Evolutionary conservation across 148 eudicot genomes (phyloP), one percentile per base, ranked within the genome.

Genomic region (Vaccinium darrowii): DNA sequence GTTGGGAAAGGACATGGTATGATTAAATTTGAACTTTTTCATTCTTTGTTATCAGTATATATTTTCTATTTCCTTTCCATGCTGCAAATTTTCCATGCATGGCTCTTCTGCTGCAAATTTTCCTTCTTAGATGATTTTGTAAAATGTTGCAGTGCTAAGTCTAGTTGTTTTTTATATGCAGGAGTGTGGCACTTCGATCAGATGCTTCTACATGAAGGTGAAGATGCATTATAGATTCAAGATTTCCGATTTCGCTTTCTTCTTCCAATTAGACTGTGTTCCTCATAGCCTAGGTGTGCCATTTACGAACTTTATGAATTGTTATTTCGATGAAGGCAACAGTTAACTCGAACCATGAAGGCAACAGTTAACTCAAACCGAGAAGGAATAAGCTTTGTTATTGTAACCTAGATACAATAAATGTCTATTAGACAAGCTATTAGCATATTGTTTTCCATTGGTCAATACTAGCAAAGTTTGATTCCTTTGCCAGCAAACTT

Each of bases 161-260:
- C 25, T 49, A 3, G 14, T 27, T 27, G 30, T 21, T 54, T 52
- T 23, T 18, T 30, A 43, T 19, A 69, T 87, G 92, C 94, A 95
- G 98, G 98, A 67, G 95, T 95, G 33, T 95, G 98, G 98, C 97
- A 95, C 90, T 93, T 95, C 47, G 95, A 95, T 86, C 98, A 93
- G 87, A 87, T 85, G 91, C 93, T 94, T 62, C 94, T 92, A 72
- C 84, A 91, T 11, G 88, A 89, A 86, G 91, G 86, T 36, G 86
- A 80, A 36, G 87, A 51, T 49, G 90, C 87, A 62, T 58, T 58
- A 3, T 58, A 19, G 0, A 15, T 0, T 84, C 25, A 87, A 56
- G 81, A 25, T 23, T 63, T 49, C 63, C n/a, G 16, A n/a, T 79
- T n/a, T 36, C 16, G 10, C 9, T 65, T 47, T 63, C 57, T 63